Base-by-base conservation (phyloP, 768 basidiomycete species). In the Leccinum subtestaceum region DNA sequence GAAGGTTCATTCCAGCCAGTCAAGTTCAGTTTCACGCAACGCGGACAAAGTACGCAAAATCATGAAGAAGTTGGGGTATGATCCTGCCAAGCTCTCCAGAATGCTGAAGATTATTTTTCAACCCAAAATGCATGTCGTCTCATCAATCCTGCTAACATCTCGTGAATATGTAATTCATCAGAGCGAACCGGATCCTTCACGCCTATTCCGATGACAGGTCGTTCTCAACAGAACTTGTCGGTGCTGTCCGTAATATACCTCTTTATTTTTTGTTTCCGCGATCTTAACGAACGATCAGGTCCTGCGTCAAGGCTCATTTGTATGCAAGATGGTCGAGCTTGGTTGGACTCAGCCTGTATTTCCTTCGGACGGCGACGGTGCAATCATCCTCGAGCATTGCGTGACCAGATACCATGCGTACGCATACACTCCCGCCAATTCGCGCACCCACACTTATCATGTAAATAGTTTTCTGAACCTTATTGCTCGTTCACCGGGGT, bases 331-430 rank as follows among this genome's bases (percentile, higher is more conserved):
- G 80, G 68, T 72, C 31, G 72, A 78, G 25, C 72, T 85, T 5
- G 73, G 76, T 0, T 87, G 85, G 84, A 82, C 79, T 3, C 61
- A 72, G 11, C 73, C 77, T 0, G 66, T 60, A 1, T 81, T 76
- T 61, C 80, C 82, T 52, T 45, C 58, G 0, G 67, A 72, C 38
- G 53, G 52, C 5, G 72, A 75, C n/a, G 78, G 81, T 36, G 73
- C 75, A 55, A 56, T 76, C 9, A 77, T 75, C 2, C 69, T 85
- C 6, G 72, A 78, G 19, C 81, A 84, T 63, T 77, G 78, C 3
- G 70, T 82, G 21, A 76, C 84, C 2, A 72, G 85, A 65, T 86
- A 86, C 61, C 83, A 84, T 56, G 84, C 79, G 81, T 84, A 67
- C 13, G 76, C 72, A 4, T 46, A 5, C 4, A 2, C 19, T 17